phyloP scores from a whole-genome alignment of 345 rosid species.

The Corchorus capsularis region DNA sequence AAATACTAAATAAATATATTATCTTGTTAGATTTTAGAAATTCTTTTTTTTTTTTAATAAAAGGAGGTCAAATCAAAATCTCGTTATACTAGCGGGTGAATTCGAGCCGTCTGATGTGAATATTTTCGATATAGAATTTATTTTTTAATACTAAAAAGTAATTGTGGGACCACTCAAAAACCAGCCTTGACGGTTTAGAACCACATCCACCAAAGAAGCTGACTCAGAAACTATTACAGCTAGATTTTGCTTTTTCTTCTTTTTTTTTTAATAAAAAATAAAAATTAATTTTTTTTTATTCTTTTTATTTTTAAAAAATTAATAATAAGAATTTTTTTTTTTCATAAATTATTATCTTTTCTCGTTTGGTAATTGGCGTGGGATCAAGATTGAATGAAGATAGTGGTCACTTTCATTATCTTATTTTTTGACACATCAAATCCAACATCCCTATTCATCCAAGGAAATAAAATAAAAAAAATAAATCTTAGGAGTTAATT shows the following conservation, averaged over 20 bases:
- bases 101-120: conserved; percentile 33
- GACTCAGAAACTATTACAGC: conserved; percentile 26
- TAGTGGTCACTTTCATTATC: conserved; percentile 30
- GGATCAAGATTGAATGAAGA: conserved; percentile 20
- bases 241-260: background rate
- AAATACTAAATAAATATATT: background rate
- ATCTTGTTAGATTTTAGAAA: conserved; percentile 7
- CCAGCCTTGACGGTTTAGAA: conserved; percentile 28
- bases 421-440: conserved; percentile 9
- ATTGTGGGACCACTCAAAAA: conserved; percentile 15
- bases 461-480: too few species aligned
- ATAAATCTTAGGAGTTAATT: too few species aligned
- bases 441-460: background rate
- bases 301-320: too few species aligned
- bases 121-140: background rate
- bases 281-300: background rate
- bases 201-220: conserved; percentile 25
- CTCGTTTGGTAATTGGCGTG: conserved; percentile 15
- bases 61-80: conserved; percentile 34
- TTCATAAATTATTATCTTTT: background rate
- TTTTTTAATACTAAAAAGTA: background rate
- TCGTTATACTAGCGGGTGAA: background rate
- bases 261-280: background rate
- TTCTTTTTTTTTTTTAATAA: background rate
- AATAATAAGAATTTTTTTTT: background rate